A percentile compares a stretch with the other conserved stretches of the same genome.
phyloP scores from a whole-genome alignment of 2,329 filamentous ascomycete genomes.

The Ascocoryne sarcoides region DNA sequence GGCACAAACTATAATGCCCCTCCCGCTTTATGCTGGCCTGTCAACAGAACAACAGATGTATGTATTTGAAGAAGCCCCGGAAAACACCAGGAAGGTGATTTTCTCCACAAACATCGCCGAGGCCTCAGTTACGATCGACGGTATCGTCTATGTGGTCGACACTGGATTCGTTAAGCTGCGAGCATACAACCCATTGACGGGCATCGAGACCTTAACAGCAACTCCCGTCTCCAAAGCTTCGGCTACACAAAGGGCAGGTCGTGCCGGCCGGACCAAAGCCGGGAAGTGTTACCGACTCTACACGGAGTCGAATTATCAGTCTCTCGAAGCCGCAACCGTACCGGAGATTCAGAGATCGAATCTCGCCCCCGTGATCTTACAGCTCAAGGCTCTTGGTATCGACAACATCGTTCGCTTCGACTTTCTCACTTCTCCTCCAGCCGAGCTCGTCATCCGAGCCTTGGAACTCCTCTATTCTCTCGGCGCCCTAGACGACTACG shows the following conservation, averaged over 20 bases:
- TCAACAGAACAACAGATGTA: conserved; percentile 90
- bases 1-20: conserved; percentile 51
- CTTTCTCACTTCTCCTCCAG: conserved; percentile 77
- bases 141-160: conserved; percentile 86
- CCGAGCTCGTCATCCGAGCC: conserved; percentile 75
- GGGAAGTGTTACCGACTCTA: conserved; percentile 95
- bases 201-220: conserved; percentile 79
- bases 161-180: conserved; percentile 85
- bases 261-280: conserved; percentile 78
- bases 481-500: conserved; percentile 80
- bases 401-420: conserved; percentile 90
- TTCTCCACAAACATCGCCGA: conserved; percentile 95
- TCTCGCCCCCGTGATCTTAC: conserved; percentile 76
- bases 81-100: conserved; percentile 82
- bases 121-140: conserved; percentile 88
- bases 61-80: conserved; percentile 76
- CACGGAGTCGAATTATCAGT: conserved; percentile 62
- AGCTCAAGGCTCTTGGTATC: conserved; percentile 90
- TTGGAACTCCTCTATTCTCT: conserved; percentile 82
- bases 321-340: conserved; percentile 61
- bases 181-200: conserved; percentile 73
- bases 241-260: conserved; percentile 81
- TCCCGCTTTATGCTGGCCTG: conserved; percentile 84
- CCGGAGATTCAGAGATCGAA: conserved; percentile 93
- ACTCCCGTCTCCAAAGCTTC: conserved; percentile 83